Base-by-base conservation (phyloP, 768 basidiomycete genomes). In the Pilatotrama ljubarskyi region DNA sequence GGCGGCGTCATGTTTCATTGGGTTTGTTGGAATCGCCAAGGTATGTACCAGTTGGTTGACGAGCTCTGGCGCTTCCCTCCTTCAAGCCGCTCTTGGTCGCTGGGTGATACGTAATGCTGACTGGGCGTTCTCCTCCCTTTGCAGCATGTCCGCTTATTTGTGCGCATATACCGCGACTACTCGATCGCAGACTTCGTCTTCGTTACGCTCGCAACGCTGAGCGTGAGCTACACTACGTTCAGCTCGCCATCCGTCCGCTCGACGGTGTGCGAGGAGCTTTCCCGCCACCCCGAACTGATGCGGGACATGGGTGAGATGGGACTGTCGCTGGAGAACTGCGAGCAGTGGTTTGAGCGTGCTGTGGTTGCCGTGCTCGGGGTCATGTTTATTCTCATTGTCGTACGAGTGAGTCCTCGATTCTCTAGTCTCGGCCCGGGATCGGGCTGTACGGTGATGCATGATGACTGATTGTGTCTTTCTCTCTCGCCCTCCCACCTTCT, bases 131-230 rank as follows among this genome's bases (percentile, higher is more conserved):
- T 32, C 29, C 10, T 32, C 29, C 29, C 29, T 20, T 37, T 43
- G 17, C 64, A 92, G 90, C 81, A 77, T 68, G 82, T 82, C 61
- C 77, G 85, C 4, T 75, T 83, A 0, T 83, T 85, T 63, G 83
- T 93, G 51, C 87, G 88, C 55, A 85, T 93, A 65, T 93, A 91
- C 75, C 85, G 90, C 62, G 90, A 90, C 76, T 91, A 87, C 64
- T 84, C 89, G 56, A 84, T 90, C 63, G 90, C 87, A 51, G 90
- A 92, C 74, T 85, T 92, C 68, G 80, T 81, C 3, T 88, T 90
- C 73, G 83, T 84, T 71, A 78, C 84, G 6, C 75, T 89, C 55
- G 80, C 82, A 41, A 81, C 87, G 11, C 68, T 80, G 15, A 55
- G 85, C 35, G 80, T 81, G 51, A 82, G 82, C 7, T 88, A 87